Evolutionary conservation across 2,329 filamentous ascomycete species (phyloP).

Genomic region (Scedosporium aurantiacum): DNA sequence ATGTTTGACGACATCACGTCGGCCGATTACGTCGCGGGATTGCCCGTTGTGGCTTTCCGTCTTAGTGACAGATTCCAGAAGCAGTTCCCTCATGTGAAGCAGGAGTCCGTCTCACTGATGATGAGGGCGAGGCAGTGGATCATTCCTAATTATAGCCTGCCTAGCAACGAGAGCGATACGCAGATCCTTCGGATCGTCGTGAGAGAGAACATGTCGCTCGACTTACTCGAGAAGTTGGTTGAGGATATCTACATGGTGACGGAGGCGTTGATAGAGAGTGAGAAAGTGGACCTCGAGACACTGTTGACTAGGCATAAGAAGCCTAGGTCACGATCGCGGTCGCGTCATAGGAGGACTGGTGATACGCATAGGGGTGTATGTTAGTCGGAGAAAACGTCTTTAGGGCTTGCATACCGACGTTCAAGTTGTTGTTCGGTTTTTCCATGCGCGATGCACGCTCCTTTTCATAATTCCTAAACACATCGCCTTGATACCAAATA

Average conservation of each 20-base stretch:
- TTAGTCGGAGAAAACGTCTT: not conserved
- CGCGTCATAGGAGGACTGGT: not conserved
- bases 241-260: slow-evolving; percentile 50
- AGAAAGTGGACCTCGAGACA: not conserved
- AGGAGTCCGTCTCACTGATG: slow-evolving; percentile 51
- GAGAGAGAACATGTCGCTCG: slow-evolving; percentile 56
- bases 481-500: too few species aligned
- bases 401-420: not conserved
- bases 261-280: slow-evolving; percentile 39
- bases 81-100: slow-evolving; percentile 51
- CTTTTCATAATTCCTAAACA: too few species aligned
- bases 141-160: slow-evolving; percentile 59
- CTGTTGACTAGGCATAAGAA: not conserved
- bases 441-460: too few species aligned
- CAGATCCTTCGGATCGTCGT: slow-evolving; percentile 60
- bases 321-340: not conserved
- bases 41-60: slow-evolving; percentile 59
- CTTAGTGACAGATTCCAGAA: slow-evolving; percentile 50
- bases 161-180: slow-evolving; percentile 47
- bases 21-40: slow-evolving; percentile 50
- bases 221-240: slow-evolving; percentile 52
- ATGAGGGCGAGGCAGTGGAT: slow-evolving; percentile 59
- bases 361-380: slow-evolving; percentile 6
- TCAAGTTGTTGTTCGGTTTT: not conserved
- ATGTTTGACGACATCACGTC: slow-evolving; percentile 32